phyloP scores from a whole-genome alignment of 2,329 filamentous ascomycete species.

The Arthrobotrys conoides region DNA sequence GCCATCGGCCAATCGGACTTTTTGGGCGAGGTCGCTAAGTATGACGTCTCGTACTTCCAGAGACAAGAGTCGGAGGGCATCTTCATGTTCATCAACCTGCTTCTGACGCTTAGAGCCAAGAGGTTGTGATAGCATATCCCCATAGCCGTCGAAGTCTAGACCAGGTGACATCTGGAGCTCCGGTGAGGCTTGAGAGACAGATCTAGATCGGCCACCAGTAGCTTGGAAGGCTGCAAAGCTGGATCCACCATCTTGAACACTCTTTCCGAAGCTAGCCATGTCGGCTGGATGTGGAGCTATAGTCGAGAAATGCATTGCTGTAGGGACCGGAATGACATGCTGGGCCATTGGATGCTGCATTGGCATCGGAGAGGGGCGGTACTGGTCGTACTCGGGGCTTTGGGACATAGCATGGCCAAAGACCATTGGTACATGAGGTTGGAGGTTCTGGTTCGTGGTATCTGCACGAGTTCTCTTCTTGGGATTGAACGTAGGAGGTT shows the following conservation, averaged over 20 bases:
- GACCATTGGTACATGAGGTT: slow-evolving; percentile 44
- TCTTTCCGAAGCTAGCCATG: slow-evolving; percentile 56
- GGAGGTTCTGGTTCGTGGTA: slow-evolving; percentile 39
- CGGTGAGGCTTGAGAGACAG: slow-evolving; percentile 51
- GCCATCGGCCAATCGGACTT: slow-evolving; percentile 64
- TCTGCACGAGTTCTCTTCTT: slow-evolving; percentile 48
- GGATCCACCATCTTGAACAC: slow-evolving; percentile 48
- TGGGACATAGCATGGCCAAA: slow-evolving; percentile 54
- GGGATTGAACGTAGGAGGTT: slow-evolving; percentile 39
- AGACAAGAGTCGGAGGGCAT: slow-evolving; percentile 63
- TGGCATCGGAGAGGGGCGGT: slow-evolving; percentile 47
- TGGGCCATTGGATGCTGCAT: slow-evolving; percentile 51
- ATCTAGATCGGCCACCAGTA: slow-evolving; percentile 47
- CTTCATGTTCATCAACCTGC: slow-evolving; percentile 63
- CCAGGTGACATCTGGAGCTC: slow-evolving; percentile 56
- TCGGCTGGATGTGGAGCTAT: slow-evolving; percentile 48
- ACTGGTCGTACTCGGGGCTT: slow-evolving; percentile 58
- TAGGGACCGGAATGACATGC: slow-evolving; percentile 46
- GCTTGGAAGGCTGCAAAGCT: slow-evolving; percentile 57
- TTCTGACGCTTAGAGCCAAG: slow-evolving; percentile 59
- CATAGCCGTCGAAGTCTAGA: slow-evolving; percentile 51
- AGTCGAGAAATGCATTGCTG: slow-evolving; percentile 57
- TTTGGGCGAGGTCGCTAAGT: slow-evolving; percentile 63
- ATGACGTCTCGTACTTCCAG: slow-evolving; percentile 63
- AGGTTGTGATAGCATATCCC: slow-evolving; percentile 49